Evolutionary conservation across 768 basidiomycete genomes (phyloP), one percentile per base, ranked within the genome.

Genomic region (Coprinopsis strossmayeri): DNA sequence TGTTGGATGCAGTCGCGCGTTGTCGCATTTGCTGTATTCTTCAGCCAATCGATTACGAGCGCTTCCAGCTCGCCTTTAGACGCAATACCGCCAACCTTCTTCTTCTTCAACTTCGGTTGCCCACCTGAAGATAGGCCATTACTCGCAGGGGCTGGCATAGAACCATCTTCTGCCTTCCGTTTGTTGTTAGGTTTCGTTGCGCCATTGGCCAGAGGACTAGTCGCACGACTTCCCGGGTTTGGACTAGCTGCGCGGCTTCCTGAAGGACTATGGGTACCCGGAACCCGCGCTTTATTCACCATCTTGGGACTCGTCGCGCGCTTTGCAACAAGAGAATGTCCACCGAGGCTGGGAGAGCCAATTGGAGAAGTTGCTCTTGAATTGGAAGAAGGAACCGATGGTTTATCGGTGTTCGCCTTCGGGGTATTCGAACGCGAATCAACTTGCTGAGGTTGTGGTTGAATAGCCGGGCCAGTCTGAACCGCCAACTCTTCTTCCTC

Each of bases 271-370:
- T 63, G 56, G 51, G 64, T 66, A 38, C 64, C 40, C 46, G 52
- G 61, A 10, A 73, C 53, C 56, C 79, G 84, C 7, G 68, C 67
- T 61, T 85, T n/a, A n/a, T n/a, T 87, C 2, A 79, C 77, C 9
- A 65, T 70, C 57, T 87, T 88, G 3, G 89, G 90, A 53, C 87
- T 90, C 1, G 88, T 91, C 2, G 90, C 90, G 15, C 90, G 81
- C 65, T 85, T 86, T 1, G 90, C 90, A 13, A 93, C 78, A 20
- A 87, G 59, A 1, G 84, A 87, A 64, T 90, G 87, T 0, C 88
- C 89, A 30, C 85, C 82, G 54, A 83, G 71, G 24, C 72, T 70
- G 5, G 80, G 68, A 3, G 73, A 66, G 34, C 76, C 66, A 9
- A 67, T 68, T 7, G 83, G 84, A 2, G 86, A 87, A 21, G 72